Evolutionary conservation across 495 filamentous ascomycete genomes (phyloP), one percentile per base, ranked within the genome.

Genomic region (Pseudoneurospora amorphoporcata): DNA sequence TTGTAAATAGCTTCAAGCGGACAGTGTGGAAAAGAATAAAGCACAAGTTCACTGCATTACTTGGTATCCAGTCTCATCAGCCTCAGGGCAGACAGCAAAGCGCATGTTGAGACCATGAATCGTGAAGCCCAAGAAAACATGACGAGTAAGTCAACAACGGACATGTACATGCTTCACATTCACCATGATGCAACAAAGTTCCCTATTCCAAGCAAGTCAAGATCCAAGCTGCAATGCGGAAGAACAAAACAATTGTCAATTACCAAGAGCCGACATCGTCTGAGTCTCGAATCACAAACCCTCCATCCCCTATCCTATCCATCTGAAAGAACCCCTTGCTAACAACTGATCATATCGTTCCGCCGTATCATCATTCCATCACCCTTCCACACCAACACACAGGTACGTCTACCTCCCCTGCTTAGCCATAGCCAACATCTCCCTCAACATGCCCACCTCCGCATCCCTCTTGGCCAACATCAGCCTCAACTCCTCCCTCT

Each of bases 401-500:
- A 61, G 53, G 53, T 65, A 65, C 53, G 53, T 65, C 47, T 71
- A 68, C 45, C 45, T 14, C 41, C 12, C 39, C 71, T 74, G 73
- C 70, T 75, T 77, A 69, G 74, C 77, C 78, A 84, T 70, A 70
- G 79, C 78, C 40, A 85, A 69, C 81, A 85, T 82, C 72, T 81
- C 82, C 70, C 83, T 75, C 73, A 86, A 73, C 43, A 82, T 81
- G 5, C 78, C 80, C 29, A 81, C 73, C 81, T 91, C 90, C 7
- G 89, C 90, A 80, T 92, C 89, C 79, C 89, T 80, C 75, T 87
- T 85, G 61, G 89, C 89, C 53, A 90, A 83, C 39, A 80, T 83
- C 70, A 93, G 83, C 75, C 88, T 88, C 76, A 93, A 75, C 42
- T 90, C 91, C 76, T 92, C 90, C 16, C 90, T 83, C 79, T 89